A percentile compares a stretch with the other conserved stretches of the same genome.
Conservation (phyloP, 2,329 filamentous ascomycete genomes). For the Microsporum audouinii region DNA sequence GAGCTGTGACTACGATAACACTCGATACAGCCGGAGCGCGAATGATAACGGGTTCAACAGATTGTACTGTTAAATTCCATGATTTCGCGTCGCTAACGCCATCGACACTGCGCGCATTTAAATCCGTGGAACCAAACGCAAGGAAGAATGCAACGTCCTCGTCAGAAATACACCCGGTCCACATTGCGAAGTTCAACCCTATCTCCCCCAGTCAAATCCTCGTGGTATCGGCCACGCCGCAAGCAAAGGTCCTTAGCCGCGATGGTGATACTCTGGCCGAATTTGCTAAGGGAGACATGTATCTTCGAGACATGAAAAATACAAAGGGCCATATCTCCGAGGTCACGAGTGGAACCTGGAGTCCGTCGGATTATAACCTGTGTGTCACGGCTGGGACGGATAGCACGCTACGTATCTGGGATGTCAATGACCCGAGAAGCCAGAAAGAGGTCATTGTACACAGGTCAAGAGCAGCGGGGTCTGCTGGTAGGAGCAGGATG, state of each 20-base stretch:
- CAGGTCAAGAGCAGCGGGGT: slow-evolving; percentile 80
- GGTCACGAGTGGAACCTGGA: slow-evolving; percentile 80
- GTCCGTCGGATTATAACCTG: slow-evolving; percentile 70
- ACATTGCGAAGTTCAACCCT: slow-evolving; percentile 78
- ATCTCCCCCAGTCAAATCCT: slow-evolving; percentile 69
- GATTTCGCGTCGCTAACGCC: slow-evolving; percentile 95
- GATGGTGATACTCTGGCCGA: slow-evolving; percentile 79
- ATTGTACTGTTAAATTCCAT: slow-evolving; percentile 84
- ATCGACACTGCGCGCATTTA: slow-evolving; percentile 86
- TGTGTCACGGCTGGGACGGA: slow-evolving; percentile 89
- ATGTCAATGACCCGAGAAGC: slow-evolving; percentile 76
- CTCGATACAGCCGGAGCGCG: slow-evolving; percentile 76
- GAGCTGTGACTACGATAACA: slow-evolving; percentile 70
- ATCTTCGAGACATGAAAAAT: slow-evolving; percentile 90
- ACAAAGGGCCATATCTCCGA: slow-evolving; percentile 95
- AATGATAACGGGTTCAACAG: slow-evolving; percentile 79
- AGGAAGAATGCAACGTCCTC: slow-evolving; percentile 58
- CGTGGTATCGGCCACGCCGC: slow-evolving; percentile 76
- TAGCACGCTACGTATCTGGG: slow-evolving; percentile 93
- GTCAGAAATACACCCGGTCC: slow-evolving; percentile 70
- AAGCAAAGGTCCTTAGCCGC: slow-evolving; percentile 77
- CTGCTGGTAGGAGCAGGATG: slow-evolving; percentile 84
- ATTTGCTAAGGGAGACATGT: slow-evolving; percentile 98
- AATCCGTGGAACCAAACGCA: slow-evolving; percentile 74
- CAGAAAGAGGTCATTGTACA: slow-evolving; percentile 94